Conservation (phyloP, 2,329 filamentous ascomycete species). For the Seiridium unicorne region DNA sequence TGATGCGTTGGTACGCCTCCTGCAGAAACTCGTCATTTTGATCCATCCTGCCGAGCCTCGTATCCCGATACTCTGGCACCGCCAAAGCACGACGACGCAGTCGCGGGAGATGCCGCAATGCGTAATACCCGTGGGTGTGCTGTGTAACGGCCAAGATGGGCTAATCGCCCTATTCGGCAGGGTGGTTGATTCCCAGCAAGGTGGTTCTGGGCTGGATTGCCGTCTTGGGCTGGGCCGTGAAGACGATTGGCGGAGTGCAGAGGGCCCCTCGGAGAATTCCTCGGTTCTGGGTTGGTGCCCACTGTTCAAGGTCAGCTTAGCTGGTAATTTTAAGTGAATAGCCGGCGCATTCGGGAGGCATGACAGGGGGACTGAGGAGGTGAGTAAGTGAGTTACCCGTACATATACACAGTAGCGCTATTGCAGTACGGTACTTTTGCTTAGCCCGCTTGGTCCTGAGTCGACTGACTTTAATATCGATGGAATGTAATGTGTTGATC, state of each 20-base stretch:
- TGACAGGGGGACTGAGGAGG: not conserved
- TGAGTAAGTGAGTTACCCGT: not conserved
- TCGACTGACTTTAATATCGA: slow-evolving; percentile 1
- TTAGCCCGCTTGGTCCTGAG: not conserved
- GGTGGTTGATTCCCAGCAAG: not conserved
- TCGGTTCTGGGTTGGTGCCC: slow-evolving; percentile 2
- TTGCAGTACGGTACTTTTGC: not conserved
- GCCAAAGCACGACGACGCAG: not conserved
- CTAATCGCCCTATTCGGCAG: not conserved
- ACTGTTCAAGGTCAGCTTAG: not conserved
- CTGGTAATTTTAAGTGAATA: not conserved
- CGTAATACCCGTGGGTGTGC: not conserved
- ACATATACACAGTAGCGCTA: not conserved
- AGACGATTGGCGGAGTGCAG: not conserved
- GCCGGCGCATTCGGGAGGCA: not conserved
- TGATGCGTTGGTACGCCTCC: slow-evolving; percentile 19
- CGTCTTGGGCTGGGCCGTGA: not conserved
- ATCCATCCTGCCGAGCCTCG: not conserved
- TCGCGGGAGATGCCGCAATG: not conserved
- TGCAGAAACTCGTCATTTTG: slow-evolving; percentile 2
- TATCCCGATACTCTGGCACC: not conserved
- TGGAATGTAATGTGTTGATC: not conserved
- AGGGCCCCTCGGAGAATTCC: not conserved
- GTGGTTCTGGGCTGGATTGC: slow-evolving; percentile 4
- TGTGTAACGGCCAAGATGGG: slow-evolving; percentile 2